Evolutionary conservation across 106 monocot genomes (phyloP).

Genomic region (Dioscorea alata): DNA sequence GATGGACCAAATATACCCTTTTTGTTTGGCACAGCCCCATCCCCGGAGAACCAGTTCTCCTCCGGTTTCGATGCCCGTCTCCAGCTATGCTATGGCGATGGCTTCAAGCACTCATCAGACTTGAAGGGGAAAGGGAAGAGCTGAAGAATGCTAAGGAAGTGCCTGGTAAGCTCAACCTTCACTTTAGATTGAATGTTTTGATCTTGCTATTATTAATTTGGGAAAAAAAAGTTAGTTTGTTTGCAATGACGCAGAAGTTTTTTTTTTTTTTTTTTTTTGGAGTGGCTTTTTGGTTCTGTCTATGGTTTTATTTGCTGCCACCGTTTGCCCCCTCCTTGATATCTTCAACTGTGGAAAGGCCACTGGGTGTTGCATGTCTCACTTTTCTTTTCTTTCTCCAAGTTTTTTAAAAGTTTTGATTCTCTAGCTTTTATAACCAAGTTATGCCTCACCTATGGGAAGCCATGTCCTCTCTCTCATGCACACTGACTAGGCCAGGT

Average conservation of each 20-base stretch:
- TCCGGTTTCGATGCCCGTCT: slow-evolving; percentile 53
- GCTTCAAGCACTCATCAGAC: slow-evolving; percentile 46
- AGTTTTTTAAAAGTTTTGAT: background rate
- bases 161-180: background rate
- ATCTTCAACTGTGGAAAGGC: background rate
- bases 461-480: background rate
- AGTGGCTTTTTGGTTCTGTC: background rate
- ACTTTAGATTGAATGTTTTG: background rate
- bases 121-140: slow-evolving; percentile 79
- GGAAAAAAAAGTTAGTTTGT: background rate
- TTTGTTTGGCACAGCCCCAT: slow-evolving; percentile 45
- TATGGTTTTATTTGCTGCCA: background rate
- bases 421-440: background rate
- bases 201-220: background rate
- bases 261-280: background rate
- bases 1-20: slow-evolving; percentile 70
- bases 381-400: background rate
- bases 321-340: background rate
- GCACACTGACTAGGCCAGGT: background rate
- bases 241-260: background rate
- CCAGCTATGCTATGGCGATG: slow-evolving; percentile 65
- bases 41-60: slow-evolving; percentile 51
- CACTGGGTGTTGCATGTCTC: background rate
- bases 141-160: slow-evolving; percentile 22
- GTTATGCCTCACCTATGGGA: background rate